phyloP scores from a whole-genome alignment of 805 yeast genomes.

The Candida endomychidarum region DNA sequence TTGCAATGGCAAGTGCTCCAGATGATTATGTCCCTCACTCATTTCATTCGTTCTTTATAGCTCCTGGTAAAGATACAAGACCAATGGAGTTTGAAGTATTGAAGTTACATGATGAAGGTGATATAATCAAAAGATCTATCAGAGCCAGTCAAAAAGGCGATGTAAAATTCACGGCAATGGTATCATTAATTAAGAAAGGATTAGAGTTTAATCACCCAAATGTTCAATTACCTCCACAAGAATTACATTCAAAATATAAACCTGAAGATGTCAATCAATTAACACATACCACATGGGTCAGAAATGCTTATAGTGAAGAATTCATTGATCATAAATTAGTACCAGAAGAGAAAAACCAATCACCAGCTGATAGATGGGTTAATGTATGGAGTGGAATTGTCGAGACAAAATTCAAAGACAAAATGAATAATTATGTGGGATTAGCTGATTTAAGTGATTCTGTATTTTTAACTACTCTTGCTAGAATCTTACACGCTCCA shows the following conservation, averaged over 20 bases:
- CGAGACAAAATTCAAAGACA: conserved; percentile 15
- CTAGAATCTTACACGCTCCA: conserved; percentile 40
- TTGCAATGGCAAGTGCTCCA: conserved; percentile 51
- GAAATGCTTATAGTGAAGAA: conserved; percentile 39
- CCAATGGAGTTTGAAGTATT: conserved; percentile 56
- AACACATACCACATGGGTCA: conserved; percentile 37
- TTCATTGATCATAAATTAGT: conserved; percentile 29
- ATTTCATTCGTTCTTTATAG: conserved; percentile 60
- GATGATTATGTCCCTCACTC: conserved; percentile 50
- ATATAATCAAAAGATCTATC: conserved; percentile 53
- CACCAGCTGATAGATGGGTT: conserved; percentile 40
- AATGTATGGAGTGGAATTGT: conserved; percentile 39
- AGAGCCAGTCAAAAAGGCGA: conserved; percentile 53
- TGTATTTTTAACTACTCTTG: conserved; percentile 41
- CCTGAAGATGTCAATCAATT: conserved; percentile 25
- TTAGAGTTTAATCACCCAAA: conserved; percentile 5
- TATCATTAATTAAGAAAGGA: conserved; percentile 36
- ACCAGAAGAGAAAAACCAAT: conserved; percentile 32
- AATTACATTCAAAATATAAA: conserved; percentile 24
- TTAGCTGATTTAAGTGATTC: conserved; percentile 39
- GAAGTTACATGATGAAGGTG: conserved; percentile 51
- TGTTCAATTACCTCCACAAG: conserved; percentile 19
- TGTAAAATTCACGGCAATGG: conserved; percentile 51
- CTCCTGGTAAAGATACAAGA: conserved; percentile 47
- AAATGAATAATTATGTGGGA: conserved; percentile 32